Conservation (phyloP, 345 rosid species). For the Trapa bicornis region DNA sequence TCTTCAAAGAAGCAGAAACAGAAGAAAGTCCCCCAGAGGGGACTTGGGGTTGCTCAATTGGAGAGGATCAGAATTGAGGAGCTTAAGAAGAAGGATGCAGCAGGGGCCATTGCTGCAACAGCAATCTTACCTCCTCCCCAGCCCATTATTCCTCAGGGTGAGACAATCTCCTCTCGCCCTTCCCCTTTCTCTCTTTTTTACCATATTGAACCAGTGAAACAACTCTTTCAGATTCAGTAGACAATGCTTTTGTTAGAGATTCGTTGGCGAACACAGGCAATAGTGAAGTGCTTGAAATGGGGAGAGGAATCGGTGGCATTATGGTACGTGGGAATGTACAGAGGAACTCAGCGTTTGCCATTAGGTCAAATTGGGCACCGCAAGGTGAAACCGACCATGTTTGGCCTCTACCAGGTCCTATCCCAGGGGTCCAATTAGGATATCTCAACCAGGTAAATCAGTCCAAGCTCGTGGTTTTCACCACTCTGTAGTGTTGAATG, state of each 20-base stretch:
- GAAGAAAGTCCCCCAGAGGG: conserved; percentile 50
- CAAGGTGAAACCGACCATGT: background rate
- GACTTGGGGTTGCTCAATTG: conserved; percentile 61
- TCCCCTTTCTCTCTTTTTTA: background rate
- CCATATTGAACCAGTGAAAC: no score
- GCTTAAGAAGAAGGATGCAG: conserved; percentile 28
- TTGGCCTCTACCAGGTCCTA: conserved; percentile 3
- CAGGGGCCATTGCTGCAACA: conserved; percentile 9
- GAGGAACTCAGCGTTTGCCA: conserved; percentile 14
- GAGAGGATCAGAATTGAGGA: conserved; percentile 51
- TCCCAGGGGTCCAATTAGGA: background rate
- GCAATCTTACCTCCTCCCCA: conserved; percentile 12
- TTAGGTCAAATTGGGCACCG: background rate
- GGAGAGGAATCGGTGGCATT: conserved; percentile 12
- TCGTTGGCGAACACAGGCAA: conserved; percentile 12
- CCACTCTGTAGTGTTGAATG: background rate
- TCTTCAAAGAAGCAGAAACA: conserved; percentile 33
- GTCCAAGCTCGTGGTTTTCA: no score
- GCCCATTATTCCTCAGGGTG: background rate
- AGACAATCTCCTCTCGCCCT: background rate
- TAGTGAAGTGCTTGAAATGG: conserved; percentile 2
- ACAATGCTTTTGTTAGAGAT: background rate
- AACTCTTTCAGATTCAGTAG: background rate
- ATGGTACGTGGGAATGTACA: conserved; percentile 13
- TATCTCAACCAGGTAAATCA: background rate